Conservation (phyloP, 108 stramenopile genomes). For the Mediolabrus comicus region DNA sequence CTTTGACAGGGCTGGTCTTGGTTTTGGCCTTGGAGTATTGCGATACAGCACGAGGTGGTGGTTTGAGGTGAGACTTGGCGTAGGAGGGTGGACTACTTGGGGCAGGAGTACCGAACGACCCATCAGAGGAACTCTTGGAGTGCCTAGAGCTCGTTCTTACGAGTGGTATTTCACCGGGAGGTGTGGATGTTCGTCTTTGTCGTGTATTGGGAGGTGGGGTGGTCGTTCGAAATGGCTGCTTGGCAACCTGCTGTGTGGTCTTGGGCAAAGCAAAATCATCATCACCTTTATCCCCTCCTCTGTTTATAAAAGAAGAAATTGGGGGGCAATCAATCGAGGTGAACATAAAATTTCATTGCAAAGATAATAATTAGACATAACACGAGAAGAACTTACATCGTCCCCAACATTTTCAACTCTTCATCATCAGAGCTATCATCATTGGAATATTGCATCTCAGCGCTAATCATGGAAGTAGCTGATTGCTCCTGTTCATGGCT, state of each 20-base stretch:
- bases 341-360: not conserved
- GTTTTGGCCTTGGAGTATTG: conserved; percentile 4
- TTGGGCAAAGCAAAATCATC: conserved; percentile 3
- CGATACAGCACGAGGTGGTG: not conserved
- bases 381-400: not conserved
- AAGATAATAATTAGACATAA: not conserved
- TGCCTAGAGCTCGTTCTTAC: conserved; percentile 22
- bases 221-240: conserved; percentile 2
- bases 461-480: not conserved
- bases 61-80: conserved; percentile 16
- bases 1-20: not conserved
- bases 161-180: conserved; percentile 16
- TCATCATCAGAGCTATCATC: conserved; percentile 1
- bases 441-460: not conserved
- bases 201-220: conserved; percentile 36
- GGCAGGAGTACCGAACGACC: conserved; percentile 40
- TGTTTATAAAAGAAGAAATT: not conserved
- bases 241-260: not conserved
- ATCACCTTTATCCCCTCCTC: conserved; percentile 1
- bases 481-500: conserved; percentile 10
- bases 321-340: not conserved
- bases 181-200: conserved; percentile 18
- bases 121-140: conserved; percentile 46
- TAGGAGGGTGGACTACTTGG: conserved; percentile 23
- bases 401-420: conserved; percentile 2